Evolutionary conservation across 768 basidiomycete species (phyloP), one percentile per base, ranked within the genome.

Genomic region (Panaeolus papilionaceus): DNA sequence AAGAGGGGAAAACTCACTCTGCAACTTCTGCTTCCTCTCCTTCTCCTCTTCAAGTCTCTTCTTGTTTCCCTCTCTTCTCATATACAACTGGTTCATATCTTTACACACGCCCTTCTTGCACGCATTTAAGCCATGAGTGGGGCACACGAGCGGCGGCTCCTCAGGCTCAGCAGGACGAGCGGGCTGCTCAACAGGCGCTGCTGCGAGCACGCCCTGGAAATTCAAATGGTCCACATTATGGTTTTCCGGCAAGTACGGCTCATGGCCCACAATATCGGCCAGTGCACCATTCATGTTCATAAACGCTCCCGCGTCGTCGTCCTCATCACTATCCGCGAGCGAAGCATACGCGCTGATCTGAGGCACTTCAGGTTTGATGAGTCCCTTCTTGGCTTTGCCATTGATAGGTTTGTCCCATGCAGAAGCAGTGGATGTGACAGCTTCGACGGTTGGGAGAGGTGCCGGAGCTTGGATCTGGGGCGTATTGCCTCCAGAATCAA

Each of bases 71-170:
- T 58, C 54, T 10, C 54, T 58, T 7, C 33, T 16, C 54, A 58
- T n/a, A 58, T 33, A 58, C 3, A 58, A 16, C 54, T 14, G 11
- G 14, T 58, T 58, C 54, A 28, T 58, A 33, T 58, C 54, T 33
- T 16, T 58, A 14, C 54, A 58, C 11, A 58, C 54, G 14, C 54
- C 54, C 45, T 66, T 65, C 62, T 54, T 68, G 11, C 64, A 42
- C 28, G 64, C 65, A 20, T 51, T 65, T 1, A 45, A 38, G 18
- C 64, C 64, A 40, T 68, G 68, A n/a, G 64, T 66, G 8, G 68
- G 68, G 28, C 68, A 68, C 39, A 66, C 23, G 33, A 68, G 63
- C 6, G 45, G 40, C 11, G 64, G 44, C 20, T 62, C 61, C 37
- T 68, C 65, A 38, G 47, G 54, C 20, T 64, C 11, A 45, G 45